A percentile compares a stretch with the other conserved stretches of the same genome.
These are phyloP conservation scores for Collariella sp. DNA, from an alignment of 495 filamentous ascomycete species.

Conservation along the genomic window DNA sequence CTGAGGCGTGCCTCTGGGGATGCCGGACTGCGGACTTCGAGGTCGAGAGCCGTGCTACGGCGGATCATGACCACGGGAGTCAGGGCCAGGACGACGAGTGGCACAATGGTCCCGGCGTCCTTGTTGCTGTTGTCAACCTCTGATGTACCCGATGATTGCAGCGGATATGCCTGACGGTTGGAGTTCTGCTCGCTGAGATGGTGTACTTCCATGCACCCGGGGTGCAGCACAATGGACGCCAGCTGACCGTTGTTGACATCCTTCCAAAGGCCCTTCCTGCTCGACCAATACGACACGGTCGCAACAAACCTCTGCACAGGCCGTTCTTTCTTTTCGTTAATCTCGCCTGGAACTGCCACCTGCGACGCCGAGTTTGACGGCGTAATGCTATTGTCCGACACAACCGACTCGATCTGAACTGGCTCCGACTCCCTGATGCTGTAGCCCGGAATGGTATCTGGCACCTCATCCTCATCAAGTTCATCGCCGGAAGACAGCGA, in stretches of 20 bases:
- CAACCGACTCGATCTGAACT: constrained; percentile 19
- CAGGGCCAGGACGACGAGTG: constrained; percentile 71
- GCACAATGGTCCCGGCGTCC: constrained; percentile 34
- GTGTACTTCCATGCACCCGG: constrained; percentile 80
- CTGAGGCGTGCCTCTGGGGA: constrained; percentile 65
- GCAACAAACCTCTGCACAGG: constrained; percentile 55
- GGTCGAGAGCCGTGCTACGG: constrained; percentile 82
- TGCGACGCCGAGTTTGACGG: constrained; percentile 75
- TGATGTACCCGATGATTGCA: constrained; percentile 29
- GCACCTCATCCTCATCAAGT: constrained; percentile 42
- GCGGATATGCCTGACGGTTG: constrained; percentile 32
- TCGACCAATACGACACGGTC: constrained; percentile 77
- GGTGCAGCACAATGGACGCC: constrained; percentile 71
- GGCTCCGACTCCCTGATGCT: constrained; percentile 33
- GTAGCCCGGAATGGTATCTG: constrained; percentile 41
- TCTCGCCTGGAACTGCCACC: constrained; percentile 44
- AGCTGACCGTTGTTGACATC: constrained; percentile 52
- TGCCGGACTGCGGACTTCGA: constrained; percentile 80
- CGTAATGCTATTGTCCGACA: constrained; percentile 47
- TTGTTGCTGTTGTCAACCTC: constrained; percentile 33
- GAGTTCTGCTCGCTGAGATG: constrained; percentile 47
- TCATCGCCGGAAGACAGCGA: constrained; percentile 43
- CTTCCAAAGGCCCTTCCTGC: constrained; percentile 69
- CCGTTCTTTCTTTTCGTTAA: constrained; percentile 43
- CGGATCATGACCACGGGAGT: constrained; percentile 83